Base-by-base conservation (phyloP, 179 eudicot species). In the Silene noctiflora region DNA sequence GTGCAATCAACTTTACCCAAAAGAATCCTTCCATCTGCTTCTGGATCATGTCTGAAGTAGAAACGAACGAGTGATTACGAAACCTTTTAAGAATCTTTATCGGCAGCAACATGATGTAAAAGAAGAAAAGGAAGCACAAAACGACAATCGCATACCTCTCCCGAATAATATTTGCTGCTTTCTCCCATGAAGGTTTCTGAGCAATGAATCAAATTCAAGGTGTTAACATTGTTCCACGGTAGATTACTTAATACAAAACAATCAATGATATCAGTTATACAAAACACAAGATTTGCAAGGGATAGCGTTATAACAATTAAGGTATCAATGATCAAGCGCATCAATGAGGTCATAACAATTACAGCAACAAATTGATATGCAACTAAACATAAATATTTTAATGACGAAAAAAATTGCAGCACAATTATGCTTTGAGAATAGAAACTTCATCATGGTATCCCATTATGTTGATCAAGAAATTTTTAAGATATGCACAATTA, bases 141-240 rank as follows among this genome's bases (percentile, higher is more conserved):
- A 1, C 16, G 61, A 33, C 8, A 44, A 69, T 24, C 20, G 60
- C 81, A 53, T 75, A 93, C 99, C 93, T 93, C 84, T 93, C 97
- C 82, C 85, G 85, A 14, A 91, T 83, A 71, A 89, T 91, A 82
- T 75, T 85, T 76, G 97, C 99, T 21, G 93, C 90, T 83, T 91
- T 93, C 86, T 95, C 99, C 98, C 98, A 95, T 78, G 99, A 84
- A 80, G 96, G 98, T 91, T 89, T 93, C 99, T 95, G 97, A 46
- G 67, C 48, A 22, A 66, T 44, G 21, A 44, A 67, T 24, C 22
- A 12, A 14, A 73, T 27, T 53, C 75, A n/a, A 73, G 58, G 61
- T 10, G 35, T 35, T 25, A 56, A 58, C 11, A 13, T 48, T 55
- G 5, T 14, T 44, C 39, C 13, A 9, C 13, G 44, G 48, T 2